Base-by-base conservation (phyloP, 805 yeast genomes). In the Saccharomyces kudriavzevii region DNA sequence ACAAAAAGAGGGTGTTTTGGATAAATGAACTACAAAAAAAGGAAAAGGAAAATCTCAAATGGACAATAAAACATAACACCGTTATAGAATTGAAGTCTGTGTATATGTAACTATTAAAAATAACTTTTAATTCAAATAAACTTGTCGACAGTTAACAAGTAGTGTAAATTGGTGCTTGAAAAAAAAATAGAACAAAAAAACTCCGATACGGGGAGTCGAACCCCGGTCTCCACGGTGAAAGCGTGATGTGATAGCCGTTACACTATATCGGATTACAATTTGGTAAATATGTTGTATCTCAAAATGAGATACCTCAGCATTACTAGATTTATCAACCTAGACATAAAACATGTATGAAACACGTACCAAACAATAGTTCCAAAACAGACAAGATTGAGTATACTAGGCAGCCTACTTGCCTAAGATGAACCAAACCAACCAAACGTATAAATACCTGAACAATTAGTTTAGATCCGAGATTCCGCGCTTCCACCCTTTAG, bases 1-100 rank as follows among this genome's bases (percentile, higher is more conserved):
- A 61, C 73, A 73, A 51, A 81, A 81, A 64, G 88, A 84, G 65
- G 80, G 81, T 35, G 85, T 82, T 30, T 47, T 50, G 35, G 43
- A 35, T 17, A 17, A 20, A 2, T 35, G 20, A 35, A n/a, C n/a
- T n/a, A n/a, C n/a, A 17, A 35, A 35, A 10, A 17, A 17, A 17
- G 9, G 22, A 35, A 17, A 11, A 17, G 10, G n/a, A 30, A 17
- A 35, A 17, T 11, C 24, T 10, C 17, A 17, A 17, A 35, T 35
- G 43, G 43, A 35, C 43, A 35, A 5, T 35, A 14, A 11, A 14
- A 30, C 14, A 14, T 30, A 30, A 30, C 17, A 30, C 35, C n/a
- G 4, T 30, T 30, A 30, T 30, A 30, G n/a, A 20, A 17, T 17
- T 35, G 17, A 35, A 17, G 8, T 26, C n/a, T 35, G 22, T 35